Evolutionary conservation across 1,284 basidiomycete species (phyloP), one percentile per base, ranked within the genome.

Genomic region (Amylostereum areolatum): DNA sequence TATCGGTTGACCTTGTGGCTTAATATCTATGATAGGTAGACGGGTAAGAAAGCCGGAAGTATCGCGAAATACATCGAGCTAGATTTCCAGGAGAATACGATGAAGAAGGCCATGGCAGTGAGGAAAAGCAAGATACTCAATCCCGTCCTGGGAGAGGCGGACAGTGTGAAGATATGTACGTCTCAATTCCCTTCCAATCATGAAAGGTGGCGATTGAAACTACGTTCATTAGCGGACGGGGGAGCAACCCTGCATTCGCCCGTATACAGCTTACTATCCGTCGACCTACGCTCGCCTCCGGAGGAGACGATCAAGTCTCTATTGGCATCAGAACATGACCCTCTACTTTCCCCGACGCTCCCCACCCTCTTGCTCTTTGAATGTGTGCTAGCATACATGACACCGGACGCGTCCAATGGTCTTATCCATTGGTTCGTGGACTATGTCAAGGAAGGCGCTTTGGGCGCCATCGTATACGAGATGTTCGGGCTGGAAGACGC

Each of bases 331-430:
- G 43, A 57, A 45, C 52, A 54, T 3, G 52, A 54, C n/a, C 57
- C 69, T 0, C 55, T 83, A 3, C 70, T 94, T n/a, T 83, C 85
- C n/a, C 70, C 78, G 0, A 55, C 69, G 0, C 61, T 83, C 4
- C 91, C 92, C 2, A 93, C 91, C 0, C 76, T 97, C 1, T 72
- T 96, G 18, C 69, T 97, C 7, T 91, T 91, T 52, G 94, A 97
- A 72, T 96, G 94, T 57, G 89, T 97, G 3, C 77, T 96, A 51
- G 90, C 83, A n/a, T 97, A 97, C 66, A 87, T 97, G 78, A 60
- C 71, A 0, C 81, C 88, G 0, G 61, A 66, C 4, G 71, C 76
- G 3, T 85, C 84, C 0, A 68, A 74, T 27, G 68, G 69, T 0
- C 62, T 96, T n/a, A 69, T 96, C 4, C 62, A 70, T 34, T 94